Base-by-base conservation (phyloP, 2,329 filamentous ascomycete genomes). In the Emydomyces testavorans region DNA sequence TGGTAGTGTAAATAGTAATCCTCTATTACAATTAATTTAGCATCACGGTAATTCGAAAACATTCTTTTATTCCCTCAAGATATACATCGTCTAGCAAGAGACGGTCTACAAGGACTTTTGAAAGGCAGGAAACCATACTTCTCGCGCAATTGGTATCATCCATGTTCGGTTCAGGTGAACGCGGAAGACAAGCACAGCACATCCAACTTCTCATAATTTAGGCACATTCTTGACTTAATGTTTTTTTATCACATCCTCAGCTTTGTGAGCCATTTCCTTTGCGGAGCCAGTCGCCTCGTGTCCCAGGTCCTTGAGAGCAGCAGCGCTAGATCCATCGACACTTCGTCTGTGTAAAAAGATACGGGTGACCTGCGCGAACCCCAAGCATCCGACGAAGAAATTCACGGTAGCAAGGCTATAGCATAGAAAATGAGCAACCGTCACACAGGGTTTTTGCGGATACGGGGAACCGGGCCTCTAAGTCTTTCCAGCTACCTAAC, bases 301-400 rank as follows among this genome's bases (percentile, higher is more conserved):
- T 46, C 60, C 62, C 47, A 70, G 40, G 21, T 65, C 61, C 58
- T 67, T 66, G 43, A 63, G 58, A 10, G 67, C 65, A 47, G 60
- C 68, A 15, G 54, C 49, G 13, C 60, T 39, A 2, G 65, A 66
- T 6, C 64, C 63, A 4, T 85, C 80, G 61, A 81, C 68, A 52
- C 73, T 75, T 55, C 72, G 67, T 50, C 58, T 63, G 24, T 55
- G 48, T 58, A 82, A 74, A 57, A 79, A 67, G 62, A 96, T 95
- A 60, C 92, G 82, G 56, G 71, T 71, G 56, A 86, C 75, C 74
- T 98, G 92, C 56, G 86, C 76, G 50, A 85, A 71, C 59, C 92
- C 92, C 54, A 95, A 89, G 56, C 83, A 71, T 60, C 85, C 90
- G 59, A 98, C 83, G 77, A 95, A 93, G 78, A 95, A 95, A 79